Evolutionary conservation across 495 filamentous ascomycete species (phyloP), one percentile per base, ranked within the genome.

Genomic region (Talaromyces liani): DNA sequence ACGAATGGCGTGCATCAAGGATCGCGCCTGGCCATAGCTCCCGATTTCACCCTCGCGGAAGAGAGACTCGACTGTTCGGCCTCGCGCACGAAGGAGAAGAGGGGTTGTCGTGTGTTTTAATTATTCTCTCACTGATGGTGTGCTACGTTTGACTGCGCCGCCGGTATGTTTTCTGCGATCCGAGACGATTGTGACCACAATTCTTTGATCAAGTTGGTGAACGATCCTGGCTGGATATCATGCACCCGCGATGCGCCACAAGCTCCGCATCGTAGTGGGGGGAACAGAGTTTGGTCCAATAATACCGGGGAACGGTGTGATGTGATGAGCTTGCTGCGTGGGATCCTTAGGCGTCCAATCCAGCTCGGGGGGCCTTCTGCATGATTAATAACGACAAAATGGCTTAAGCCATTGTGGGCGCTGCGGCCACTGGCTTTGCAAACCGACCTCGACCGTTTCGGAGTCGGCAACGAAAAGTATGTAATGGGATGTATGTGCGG

Each of bases 241-340:
- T 41, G 36, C 36, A 41, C 5, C 53, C 22, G 53, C 53, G 27
- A 36, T 53, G 29, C 60, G 60, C 60, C 60, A 62, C 60, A 33
- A 47, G 39, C 33, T 60, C 39, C 58, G 22, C 39, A 33, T 8
- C 25, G n/a, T 34, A 54, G 60, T 62, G 60, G 60, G 60, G 41
- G 31, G 20, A 14, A 10, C 41, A 20, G 31, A 12, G 22, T 31
- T 34, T 54, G 41, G n/a, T 12, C 60, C 41, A 62, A 62, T 62
- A 14, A 62, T 53, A 18, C 6, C 12, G 5, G 60, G 16, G n/a
- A 20, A 10, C 20, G 20, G 60, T 62, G 60, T 62, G 60, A 62
- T 62, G 60, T 62, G 60, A 62, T 34, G 60, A 62, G 25, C 60
- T 62, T 62, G 47, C 41, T 62, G 39, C 45, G 16, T 49, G 60